Base-by-base conservation (phyloP, 75 land plant species). In the Picea sitchensis region DNA sequence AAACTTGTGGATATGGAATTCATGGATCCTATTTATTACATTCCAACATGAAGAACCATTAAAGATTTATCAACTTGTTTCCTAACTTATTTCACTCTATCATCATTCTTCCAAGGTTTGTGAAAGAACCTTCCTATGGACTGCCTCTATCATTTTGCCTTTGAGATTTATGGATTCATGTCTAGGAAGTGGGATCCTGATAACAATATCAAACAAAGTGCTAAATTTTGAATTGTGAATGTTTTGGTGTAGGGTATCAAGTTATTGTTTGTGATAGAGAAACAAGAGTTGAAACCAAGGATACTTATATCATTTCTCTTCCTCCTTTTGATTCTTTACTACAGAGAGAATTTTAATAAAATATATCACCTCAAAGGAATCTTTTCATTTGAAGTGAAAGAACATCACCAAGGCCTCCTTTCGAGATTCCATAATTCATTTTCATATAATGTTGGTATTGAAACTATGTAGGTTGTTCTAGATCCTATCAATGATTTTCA, bases 21-120 rank as follows among this genome's bases (percentile, higher is more conserved):
- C 80, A 89, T 88, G 91, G 86, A 91, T 77, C 92, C 92, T 5
- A 91, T 94, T 31, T 96, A 96, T 83, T 96, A 95, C 80, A 94
- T 96, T 64, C 99, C 99, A 51, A 87, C 88, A 75, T 89, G 94
- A 20, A 85, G 92, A 76, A 96, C 89, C 21, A 81, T 89, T 26
- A 89, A 90, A 78, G 96, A 96, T 75, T 79, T 92, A 79, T 83
- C 90, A 30, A 85, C 99, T 44, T 92, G 93, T 80, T 96, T 96
- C 77, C 87, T 96, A 26, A 26, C 26, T 26, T 67, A 92, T 94
- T 23, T 96, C 77, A 86, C 94, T 30, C 89, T 94, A 60, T 95
- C 93, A 7, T 82, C 93, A 3, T 86, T 88, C 21, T 89, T 93
- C 63, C 96, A 91, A 83, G 93, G 94, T 95, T 71, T 72, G 54